Conservation (phyloP, 371 early-diverging fungal genomes). For the Mucor velutinosus region DNA sequence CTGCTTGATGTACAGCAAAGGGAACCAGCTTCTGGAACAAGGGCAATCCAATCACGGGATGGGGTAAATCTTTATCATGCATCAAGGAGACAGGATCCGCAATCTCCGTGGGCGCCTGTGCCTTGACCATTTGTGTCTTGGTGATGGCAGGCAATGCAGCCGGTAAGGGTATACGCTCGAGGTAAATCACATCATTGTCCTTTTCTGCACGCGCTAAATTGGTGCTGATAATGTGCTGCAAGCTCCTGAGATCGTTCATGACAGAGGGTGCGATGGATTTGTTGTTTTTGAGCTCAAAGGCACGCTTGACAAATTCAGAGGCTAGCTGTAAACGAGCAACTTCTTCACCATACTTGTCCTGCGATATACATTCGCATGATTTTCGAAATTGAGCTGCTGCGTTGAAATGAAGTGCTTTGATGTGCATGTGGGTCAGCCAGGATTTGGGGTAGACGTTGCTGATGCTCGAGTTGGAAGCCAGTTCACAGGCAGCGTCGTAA, state of each 20-base stretch:
- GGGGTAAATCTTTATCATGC: conserved; percentile 41
- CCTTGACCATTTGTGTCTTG: conserved; percentile 73
- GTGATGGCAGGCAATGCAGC: conserved; percentile 61
- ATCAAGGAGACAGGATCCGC: conserved; percentile 53
- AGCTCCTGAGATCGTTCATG: conserved; percentile 45
- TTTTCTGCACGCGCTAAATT: conserved; percentile 77
- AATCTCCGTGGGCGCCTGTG: conserved; percentile 42
- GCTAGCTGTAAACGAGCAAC: conserved; percentile 77
- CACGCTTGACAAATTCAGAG: conserved; percentile 39
- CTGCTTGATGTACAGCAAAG: conserved; percentile 88
- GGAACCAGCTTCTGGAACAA: conserved; percentile 86
- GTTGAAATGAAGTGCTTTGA: conserved; percentile 71
- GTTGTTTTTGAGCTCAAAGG: conserved; percentile 27
- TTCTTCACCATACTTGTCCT: conserved; percentile 85
- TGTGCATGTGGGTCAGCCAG: conserved; percentile 72
- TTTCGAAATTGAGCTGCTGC: conserved; percentile 83
- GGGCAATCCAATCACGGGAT: conserved; percentile 70
- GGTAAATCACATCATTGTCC: conserved; percentile 90
- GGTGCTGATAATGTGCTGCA: conserved; percentile 59
- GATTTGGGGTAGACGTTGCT: conserved; percentile 49
- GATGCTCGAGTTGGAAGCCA: conserved; percentile 58
- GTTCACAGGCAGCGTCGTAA: conserved; percentile 70
- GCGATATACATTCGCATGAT: conserved; percentile 70
- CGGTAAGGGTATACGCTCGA: conserved; percentile 72
- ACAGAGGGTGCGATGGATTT: conserved; percentile 25